Conservation (phyloP, 2,329 filamentous ascomycete species). For the Colletotrichum sp. region DNA sequence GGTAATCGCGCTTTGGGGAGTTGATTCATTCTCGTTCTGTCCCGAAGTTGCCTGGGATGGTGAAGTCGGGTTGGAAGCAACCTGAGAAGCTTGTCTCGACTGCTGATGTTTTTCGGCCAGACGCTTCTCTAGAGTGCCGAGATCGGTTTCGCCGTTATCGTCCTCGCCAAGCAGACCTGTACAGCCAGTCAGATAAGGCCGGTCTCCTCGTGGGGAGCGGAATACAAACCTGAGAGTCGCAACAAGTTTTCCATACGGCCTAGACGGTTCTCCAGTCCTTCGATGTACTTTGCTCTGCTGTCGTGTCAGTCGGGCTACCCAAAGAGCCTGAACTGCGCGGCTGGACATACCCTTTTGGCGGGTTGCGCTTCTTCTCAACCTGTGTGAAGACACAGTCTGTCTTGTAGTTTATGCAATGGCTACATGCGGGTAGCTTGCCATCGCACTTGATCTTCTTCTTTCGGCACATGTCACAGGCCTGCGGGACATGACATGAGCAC, state of each 20-base stretch:
- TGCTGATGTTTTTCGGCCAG: conserved; percentile 62
- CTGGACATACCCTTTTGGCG: conserved; percentile 83
- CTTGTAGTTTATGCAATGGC: conserved; percentile 97
- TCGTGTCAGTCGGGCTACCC: neutral
- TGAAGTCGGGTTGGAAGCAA: conserved; percentile 55
- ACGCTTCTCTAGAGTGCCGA: conserved; percentile 85
- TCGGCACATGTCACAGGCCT: conserved; percentile 96
- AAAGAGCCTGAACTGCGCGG: neutral
- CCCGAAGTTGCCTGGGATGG: conserved; percentile 52
- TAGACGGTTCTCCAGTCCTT: conserved; percentile 91
- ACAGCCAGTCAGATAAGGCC: conserved; percentile 26
- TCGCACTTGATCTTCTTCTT: conserved; percentile 99
- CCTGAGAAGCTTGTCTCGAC: conserved; percentile 55
- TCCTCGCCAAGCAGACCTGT: conserved; percentile 81
- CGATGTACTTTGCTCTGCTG: conserved; percentile 91
- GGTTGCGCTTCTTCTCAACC: conserved; percentile 97
- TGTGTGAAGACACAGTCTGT: conserved; percentile 97
- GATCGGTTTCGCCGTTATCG: conserved; percentile 83
- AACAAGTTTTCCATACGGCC: conserved; percentile 95
- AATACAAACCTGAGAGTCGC: conserved; percentile 72
- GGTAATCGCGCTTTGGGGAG: conserved; percentile 59
- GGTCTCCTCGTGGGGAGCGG: neutral
- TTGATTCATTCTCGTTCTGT: conserved; percentile 47
- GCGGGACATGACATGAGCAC: conserved; percentile 10
- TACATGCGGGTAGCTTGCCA: conserved; percentile 92